Percentiles rank a stretch among this genome's conserved stretches.
These are phyloP conservation scores for Talaromyces amestolkiae DNA, from an alignment of 2,329 filamentous ascomycete species.

Conservation along the genomic window DNA sequence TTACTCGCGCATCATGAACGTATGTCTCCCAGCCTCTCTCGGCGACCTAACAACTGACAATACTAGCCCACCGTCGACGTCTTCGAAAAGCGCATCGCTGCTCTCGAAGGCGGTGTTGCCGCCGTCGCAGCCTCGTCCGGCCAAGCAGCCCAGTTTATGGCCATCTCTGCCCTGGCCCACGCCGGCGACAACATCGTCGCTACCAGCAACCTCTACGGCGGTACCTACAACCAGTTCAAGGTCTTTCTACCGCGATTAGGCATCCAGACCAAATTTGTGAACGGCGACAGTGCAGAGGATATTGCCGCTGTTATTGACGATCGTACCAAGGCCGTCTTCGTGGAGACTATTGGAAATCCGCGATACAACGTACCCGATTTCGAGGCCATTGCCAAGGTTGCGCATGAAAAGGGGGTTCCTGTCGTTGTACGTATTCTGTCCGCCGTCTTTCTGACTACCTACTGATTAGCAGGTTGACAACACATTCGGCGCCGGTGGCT, in stretches of 20 bases:
- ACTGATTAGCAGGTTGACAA: conserved; percentile 68
- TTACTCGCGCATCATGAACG: conserved; percentile 95
- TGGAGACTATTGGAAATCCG: conserved; percentile 93
- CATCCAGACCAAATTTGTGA: conserved; percentile 82
- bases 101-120: conserved; percentile 85
- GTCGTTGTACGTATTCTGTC: conserved; percentile 49
- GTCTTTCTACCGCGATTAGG: conserved; percentile 83
- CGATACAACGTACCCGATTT: conserved; percentile 91
- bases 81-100: conserved; percentile 94
- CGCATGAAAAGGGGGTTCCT: conserved; percentile 68
- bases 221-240: conserved; percentile 97
- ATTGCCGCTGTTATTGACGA: conserved; percentile 83
- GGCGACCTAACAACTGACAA: not conserved
- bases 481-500: conserved; percentile 91
- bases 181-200: conserved; percentile 90
- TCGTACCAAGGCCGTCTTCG: conserved; percentile 86
- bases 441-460: not conserved
- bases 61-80: conserved; percentile 83
- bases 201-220: conserved; percentile 87
- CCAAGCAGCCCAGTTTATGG: conserved; percentile 89
- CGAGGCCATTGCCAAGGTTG: conserved; percentile 77
- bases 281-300: conserved; percentile 74
- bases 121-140: conserved; percentile 83
- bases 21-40: conserved; percentile 42
- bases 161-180: conserved; percentile 78